Conservation (phyloP, 257 asterid species). For the Hygrophila difformis region DNA sequence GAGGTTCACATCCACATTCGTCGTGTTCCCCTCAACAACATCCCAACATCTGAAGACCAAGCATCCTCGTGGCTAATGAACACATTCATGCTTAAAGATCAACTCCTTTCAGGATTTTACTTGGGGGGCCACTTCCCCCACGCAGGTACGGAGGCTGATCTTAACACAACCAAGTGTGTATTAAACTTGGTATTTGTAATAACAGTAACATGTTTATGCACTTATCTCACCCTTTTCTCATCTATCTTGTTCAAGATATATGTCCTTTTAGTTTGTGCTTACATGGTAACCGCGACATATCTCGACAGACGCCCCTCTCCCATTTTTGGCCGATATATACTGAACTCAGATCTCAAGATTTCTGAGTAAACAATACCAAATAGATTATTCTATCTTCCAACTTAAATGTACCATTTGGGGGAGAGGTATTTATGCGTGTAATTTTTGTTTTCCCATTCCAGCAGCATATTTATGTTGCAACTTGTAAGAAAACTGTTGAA, state of each 20-base stretch:
- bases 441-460: no score
- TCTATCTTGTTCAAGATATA: constrained; percentile 70
- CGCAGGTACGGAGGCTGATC: constrained; percentile 53
- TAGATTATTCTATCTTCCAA: no score
- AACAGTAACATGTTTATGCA: constrained; percentile 45
- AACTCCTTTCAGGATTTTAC: constrained; percentile 50
- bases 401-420: no score
- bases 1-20: constrained; percentile 79
- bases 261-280: constrained; percentile 52
- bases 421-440: no score
- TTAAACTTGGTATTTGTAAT: constrained; percentile 42
- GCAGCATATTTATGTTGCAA: no score
- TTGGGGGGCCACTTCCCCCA: constrained; percentile 52
- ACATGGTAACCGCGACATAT: constrained; percentile 48
- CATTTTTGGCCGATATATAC: no score
- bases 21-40: constrained; percentile 37
- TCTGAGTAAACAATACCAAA: no score
- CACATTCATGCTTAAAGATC: constrained; percentile 61
- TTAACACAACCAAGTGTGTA: constrained; percentile 45
- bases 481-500: no score
- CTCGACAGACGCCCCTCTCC: constrained; percentile 60
- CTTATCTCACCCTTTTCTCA: constrained; percentile 50
- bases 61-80: constrained; percentile 60
- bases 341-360: no score
- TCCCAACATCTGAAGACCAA: constrained; percentile 52